phyloP scores from a whole-genome alignment of 2,329 filamentous ascomycete species.

The Cytospora piceae region DNA sequence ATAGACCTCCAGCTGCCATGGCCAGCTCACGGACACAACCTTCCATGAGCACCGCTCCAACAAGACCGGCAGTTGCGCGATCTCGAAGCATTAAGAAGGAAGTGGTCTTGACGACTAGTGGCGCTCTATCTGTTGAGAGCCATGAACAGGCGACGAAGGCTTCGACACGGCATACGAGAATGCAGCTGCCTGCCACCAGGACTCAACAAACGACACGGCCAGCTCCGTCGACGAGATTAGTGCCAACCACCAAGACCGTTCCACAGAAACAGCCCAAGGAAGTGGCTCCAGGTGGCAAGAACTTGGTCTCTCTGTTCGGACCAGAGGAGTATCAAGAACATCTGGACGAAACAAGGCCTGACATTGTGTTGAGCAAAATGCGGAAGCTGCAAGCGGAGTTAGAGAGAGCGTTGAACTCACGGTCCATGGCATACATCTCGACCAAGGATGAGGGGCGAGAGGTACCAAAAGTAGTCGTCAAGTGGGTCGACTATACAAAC shows the following conservation, averaged over 20 bases:
- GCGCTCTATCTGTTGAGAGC: conserved; percentile 29
- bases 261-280: conserved; percentile 24
- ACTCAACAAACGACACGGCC: conserved; percentile 20
- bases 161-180: conserved; percentile 28
- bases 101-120: conserved; percentile 29
- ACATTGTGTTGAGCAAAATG: conserved; percentile 60
- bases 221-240: conserved; percentile 7
- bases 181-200: conserved; percentile 30
- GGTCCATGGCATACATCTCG: conserved; percentile 64
- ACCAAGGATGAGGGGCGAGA: conserved; percentile 57
- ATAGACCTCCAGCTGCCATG: conserved; percentile 45
- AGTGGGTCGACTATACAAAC: conserved; percentile 89
- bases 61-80: conserved; percentile 35
- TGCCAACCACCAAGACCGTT: conserved; percentile 10
- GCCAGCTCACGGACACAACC: conserved; percentile 39
- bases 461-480: conserved; percentile 68
- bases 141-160: conserved; percentile 36
- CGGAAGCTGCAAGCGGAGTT: conserved; percentile 62
- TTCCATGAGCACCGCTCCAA: conserved; percentile 38
- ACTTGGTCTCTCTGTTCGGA: conserved; percentile 58
- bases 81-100: conserved; percentile 34
- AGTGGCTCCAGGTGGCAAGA: conserved; percentile 9
- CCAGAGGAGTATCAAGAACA: conserved; percentile 54
- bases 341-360: conserved; percentile 59
- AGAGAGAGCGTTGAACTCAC: conserved; percentile 65